Percentiles rank a stretch among this genome's conserved stretches.
Evolutionary conservation across 225 moss, liverwort and hornwort genomes (phyloP).

Genomic region (Marchantia polymorpha): DNA sequence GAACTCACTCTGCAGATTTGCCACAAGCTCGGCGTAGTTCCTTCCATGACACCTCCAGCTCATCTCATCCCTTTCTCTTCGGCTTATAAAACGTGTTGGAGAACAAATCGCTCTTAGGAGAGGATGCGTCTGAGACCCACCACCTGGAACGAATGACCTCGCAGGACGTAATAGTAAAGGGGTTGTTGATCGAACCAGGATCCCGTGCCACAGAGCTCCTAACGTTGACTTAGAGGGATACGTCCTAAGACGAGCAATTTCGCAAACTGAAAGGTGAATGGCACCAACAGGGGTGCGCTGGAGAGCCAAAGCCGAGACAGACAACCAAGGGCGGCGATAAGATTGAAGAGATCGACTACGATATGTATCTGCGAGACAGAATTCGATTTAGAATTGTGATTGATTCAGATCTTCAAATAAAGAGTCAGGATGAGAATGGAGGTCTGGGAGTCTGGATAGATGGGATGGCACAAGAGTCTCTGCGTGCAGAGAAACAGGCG

Average conservation of each 20-base stretch:
- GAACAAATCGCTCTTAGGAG: not conserved
- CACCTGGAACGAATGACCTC: not conserved
- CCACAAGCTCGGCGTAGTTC: slow-evolving; percentile 82
- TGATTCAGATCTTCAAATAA: not conserved
- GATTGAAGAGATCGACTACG: not conserved
- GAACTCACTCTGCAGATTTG: slow-evolving; percentile 81
- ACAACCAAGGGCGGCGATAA: not conserved
- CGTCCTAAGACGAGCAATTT: not conserved
- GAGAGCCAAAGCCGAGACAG: not conserved
- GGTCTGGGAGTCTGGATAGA: no score
- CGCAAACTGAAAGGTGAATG: not conserved
- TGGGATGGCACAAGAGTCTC: not conserved
- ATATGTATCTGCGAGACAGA: not conserved
- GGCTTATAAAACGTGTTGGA: not conserved
- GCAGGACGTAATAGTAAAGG: not conserved
- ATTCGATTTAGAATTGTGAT: not conserved
- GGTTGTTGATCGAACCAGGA: slow-evolving; percentile 4
- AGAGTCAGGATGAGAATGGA: not conserved
- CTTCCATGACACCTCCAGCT: slow-evolving; percentile 98
- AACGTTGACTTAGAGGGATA: not conserved
- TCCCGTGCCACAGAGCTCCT: not conserved
- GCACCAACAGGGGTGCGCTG: not conserved
- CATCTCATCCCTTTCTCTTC: slow-evolving; percentile 72
- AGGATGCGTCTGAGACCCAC: not conserved
- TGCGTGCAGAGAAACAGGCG: not conserved